These are phyloP conservation scores for Psilocybe mexicana DNA, from an alignment of 1,284 basidiomycete species.

Conservation along the genomic window DNA sequence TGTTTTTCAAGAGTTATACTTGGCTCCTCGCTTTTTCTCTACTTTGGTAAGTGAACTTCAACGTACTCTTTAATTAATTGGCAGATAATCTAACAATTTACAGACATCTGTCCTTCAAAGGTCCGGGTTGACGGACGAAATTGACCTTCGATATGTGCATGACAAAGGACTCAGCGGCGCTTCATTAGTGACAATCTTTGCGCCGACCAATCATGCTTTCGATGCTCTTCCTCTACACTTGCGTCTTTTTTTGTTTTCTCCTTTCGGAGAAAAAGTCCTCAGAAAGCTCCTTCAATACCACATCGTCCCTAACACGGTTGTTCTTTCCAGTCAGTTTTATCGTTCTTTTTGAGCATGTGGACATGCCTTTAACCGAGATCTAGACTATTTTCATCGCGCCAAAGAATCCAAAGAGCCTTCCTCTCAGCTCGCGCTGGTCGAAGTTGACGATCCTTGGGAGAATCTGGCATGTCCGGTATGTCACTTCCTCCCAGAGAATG, in stretches of 20 bases:
- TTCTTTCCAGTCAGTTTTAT: slow-evolving; percentile 51
- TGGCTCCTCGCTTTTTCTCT: slow-evolving; percentile 54
- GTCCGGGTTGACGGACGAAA: slow-evolving; percentile 44
- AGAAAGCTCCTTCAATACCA: slow-evolving; percentile 70
- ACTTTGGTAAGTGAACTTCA: slow-evolving; percentile 42
- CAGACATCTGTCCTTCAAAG: slow-evolving; percentile 65
- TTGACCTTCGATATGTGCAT: slow-evolving; percentile 48
- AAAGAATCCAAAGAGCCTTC: background rate
- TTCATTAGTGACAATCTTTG: slow-evolving; percentile 61
- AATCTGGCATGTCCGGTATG: background rate
- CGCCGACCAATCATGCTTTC: slow-evolving; percentile 68
- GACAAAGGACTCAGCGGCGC: slow-evolving; percentile 46
- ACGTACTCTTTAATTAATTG: background rate
- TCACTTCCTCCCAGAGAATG: background rate
- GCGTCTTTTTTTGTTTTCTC: slow-evolving; percentile 66
- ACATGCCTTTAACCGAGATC: background rate
- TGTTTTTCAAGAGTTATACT: slow-evolving; percentile 59
- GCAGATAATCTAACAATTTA: background rate
- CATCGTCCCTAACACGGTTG: slow-evolving; percentile 56
- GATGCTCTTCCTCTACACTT: slow-evolving; percentile 55
- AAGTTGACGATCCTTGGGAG: background rate
- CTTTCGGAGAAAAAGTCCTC: slow-evolving; percentile 56
- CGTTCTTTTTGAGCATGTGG: background rate
- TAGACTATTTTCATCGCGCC: slow-evolving; percentile 19
- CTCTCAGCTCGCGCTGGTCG: background rate